Evolutionary conservation across 345 rosid species (phyloP).

Genomic region (Acer campestre): DNA sequence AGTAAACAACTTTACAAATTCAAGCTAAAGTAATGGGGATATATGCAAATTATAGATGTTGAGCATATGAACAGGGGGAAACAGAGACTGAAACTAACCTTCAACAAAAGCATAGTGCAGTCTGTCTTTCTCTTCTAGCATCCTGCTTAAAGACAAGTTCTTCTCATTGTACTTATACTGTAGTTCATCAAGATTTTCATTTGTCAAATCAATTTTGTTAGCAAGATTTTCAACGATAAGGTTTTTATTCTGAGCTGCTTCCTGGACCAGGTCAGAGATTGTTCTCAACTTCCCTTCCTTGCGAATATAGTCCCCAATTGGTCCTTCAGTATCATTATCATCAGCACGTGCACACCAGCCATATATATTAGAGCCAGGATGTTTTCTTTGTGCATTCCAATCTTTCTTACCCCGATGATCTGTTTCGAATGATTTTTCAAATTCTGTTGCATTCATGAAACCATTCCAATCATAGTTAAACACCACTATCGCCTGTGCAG

Average conservation of each 20-base stretch:
- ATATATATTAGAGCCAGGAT: slow-evolving; percentile 43
- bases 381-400: slow-evolving; percentile 45
- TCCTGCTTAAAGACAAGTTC: slow-evolving; percentile 58
- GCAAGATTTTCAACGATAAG: slow-evolving; percentile 57
- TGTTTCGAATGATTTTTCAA: slow-evolving; percentile 65
- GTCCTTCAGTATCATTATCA: slow-evolving; percentile 59
- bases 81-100: slow-evolving; percentile 43
- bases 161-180: slow-evolving; percentile 60
- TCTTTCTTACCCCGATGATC: slow-evolving; percentile 49
- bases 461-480: slow-evolving; percentile 71
- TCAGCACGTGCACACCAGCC: slow-evolving; percentile 88
- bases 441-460: slow-evolving; percentile 50
- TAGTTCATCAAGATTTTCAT: slow-evolving; percentile 55
- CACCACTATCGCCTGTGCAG: slow-evolving; percentile 52
- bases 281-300: slow-evolving; percentile 60
- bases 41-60: slow-evolving; percentile 10
- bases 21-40: background rate
- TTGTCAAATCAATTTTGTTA: slow-evolving; percentile 53
- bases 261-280: slow-evolving; percentile 50
- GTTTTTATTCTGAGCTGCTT: slow-evolving; percentile 38
- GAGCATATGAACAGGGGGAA: background rate
- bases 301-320: slow-evolving; percentile 71
- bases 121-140: slow-evolving; percentile 71
- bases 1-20: background rate
- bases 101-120: slow-evolving; percentile 63